Base-by-base conservation (phyloP, 2,329 filamentous ascomycete genomes). In the Emericellopsis cladophorae region DNA sequence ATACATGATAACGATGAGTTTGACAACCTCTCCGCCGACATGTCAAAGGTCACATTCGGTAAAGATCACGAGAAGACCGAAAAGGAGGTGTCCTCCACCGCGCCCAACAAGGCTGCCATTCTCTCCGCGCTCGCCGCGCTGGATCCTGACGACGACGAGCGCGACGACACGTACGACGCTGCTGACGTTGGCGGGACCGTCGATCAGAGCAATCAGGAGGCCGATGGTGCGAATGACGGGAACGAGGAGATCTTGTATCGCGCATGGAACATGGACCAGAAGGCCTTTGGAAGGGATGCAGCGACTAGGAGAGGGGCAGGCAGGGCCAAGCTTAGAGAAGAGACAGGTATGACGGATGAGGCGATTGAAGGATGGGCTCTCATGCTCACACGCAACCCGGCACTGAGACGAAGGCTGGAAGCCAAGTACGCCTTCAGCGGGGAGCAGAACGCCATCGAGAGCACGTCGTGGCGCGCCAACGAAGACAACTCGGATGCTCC, bases 161-260 rank as follows among this genome's bases (percentile, higher is more conserved):
- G 88, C 31, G 92, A 98, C 58, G 92, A 98, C 57, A 96, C 90
- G 0, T 98, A 98, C 55, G 92, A 98, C 52, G 78, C 81, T 2
- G 86, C 79, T 39, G 92, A 96, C 54, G 87, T 96, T 2, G 92
- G 92, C 31, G 89, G 90, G 18, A 85, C 84, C 0, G 79, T 95
- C 4, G 88, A 95, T 15, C 67, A 74, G 6, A 69, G 76, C n/a
- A 68, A 72, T 31, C 74, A 76, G 40, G 69, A 74, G 43, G 61
- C 61, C 1, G 66, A 72, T 42, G 66, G 60, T 12, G 52, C 49
- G 6, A 62, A 58, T 31, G 70, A 76, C 26, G 65, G 62, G 40
- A 74, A 75, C 46, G 89, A 95, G 47, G 78, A 85, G 50, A 62
- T 65, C 0, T 67, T 98, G 0, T 95, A 85, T 68, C 72, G 70